Conservation (phyloP, 2,329 filamentous ascomycete species). For the Simplicillium sp. region DNA sequence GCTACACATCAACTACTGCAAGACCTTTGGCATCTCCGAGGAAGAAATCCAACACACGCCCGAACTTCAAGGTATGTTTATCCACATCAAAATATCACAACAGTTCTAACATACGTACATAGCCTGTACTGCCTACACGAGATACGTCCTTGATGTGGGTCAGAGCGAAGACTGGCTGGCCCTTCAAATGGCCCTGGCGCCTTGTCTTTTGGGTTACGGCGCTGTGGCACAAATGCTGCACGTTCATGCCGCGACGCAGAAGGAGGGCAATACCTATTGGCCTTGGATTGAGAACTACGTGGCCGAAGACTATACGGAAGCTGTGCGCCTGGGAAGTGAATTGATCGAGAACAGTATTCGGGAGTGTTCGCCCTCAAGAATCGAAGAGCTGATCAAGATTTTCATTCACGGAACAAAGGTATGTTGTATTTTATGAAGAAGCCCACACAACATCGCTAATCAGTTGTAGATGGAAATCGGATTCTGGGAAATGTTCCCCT, state of each 20-base stretch:
- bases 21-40: conserved; percentile 66
- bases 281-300: conserved; percentile 87
- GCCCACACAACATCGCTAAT: neutral
- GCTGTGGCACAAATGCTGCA: conserved; percentile 65
- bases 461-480: conserved; percentile 40
- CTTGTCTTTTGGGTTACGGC: conserved; percentile 84
- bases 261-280: conserved; percentile 68
- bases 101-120: too few species aligned
- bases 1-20: conserved; percentile 76
- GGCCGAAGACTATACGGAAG: conserved; percentile 66
- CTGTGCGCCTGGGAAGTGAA: conserved; percentile 60
- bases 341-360: conserved; percentile 67
- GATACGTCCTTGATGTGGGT: conserved; percentile 83
- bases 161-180: conserved; percentile 82
- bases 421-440: conserved; percentile 17
- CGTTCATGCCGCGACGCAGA: conserved; percentile 48
- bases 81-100: neutral
- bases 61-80: conserved; percentile 58
- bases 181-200: conserved; percentile 74
- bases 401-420: conserved; percentile 84
- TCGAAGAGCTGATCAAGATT: conserved; percentile 76
- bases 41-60: conserved; percentile 62
- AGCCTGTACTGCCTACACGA: conserved; percentile 75
- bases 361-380: conserved; percentile 61
- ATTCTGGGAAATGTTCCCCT: conserved; percentile 46